Evolutionary conservation across 441 rosid species (phyloP), one percentile per base, ranked within the genome.

Genomic region (Flueggea neowawraea): DNA sequence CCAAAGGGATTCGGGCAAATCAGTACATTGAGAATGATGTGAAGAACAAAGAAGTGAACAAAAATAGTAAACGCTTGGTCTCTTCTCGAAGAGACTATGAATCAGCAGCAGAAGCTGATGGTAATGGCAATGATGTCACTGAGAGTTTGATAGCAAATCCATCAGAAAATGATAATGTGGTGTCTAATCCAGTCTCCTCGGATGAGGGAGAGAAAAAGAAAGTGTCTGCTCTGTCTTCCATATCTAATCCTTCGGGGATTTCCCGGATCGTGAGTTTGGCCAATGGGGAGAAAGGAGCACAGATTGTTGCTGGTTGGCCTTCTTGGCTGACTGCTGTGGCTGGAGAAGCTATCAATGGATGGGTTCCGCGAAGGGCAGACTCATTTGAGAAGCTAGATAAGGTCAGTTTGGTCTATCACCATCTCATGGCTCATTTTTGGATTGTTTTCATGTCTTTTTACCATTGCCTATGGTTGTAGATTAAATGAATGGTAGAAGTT

Each of bases 301-400:
- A 81, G 55, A 79, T 85, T 64, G 80, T 80, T 62, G 89, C 98
- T 44, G 98, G 97, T 70, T 93, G 98, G 98, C 98, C 98, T 57
- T 73, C 95, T 65, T 93, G 98, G 98, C 65, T 93, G 62, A 78
- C 87, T 41, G 63, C 84, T 0, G 98, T 90, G 60, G 98, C 98
- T 16, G 95, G 98, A 11, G 97, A 93, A 78, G 97, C 97, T 54
- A 85, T 93, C 71, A 82, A 79, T 45, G 98, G 97, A 13, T 93
- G 97, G 98, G 81, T 85, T 58, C 97, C 98, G 7, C 84, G 97
- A 13, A 82, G 78, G 57, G 90, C 96, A 0, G 96, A 93, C 17
- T 90, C 98, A 0, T 93, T 93, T 71, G 95, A 93, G 78, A 93
- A 87, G 81, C 61, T 93, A 47, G 98, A 88, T 56, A 93, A 90